Evolutionary conservation across 2,329 filamentous ascomycete species (phyloP).

Genomic region (Tolypocladium pustulatum): DNA sequence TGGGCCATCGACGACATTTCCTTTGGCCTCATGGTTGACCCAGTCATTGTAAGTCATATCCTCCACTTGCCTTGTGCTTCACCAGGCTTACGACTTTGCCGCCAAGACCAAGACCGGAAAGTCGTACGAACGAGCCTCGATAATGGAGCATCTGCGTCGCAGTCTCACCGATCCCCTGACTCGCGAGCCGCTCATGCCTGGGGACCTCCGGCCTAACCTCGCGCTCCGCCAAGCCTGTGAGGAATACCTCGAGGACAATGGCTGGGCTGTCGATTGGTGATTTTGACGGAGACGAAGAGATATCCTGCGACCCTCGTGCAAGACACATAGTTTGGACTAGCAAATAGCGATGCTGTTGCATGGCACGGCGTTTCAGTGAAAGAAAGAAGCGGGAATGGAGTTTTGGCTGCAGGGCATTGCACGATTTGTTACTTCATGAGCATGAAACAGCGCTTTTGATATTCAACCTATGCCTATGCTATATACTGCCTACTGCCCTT

Average conservation of each 20-base stretch:
- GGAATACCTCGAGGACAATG: constrained; percentile 77
- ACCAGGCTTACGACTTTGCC: background rate
- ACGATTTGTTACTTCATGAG: background rate
- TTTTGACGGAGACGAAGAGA: background rate
- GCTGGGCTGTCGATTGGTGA: constrained; percentile 87
- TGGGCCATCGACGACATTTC: constrained; percentile 69
- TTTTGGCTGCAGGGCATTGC: background rate
- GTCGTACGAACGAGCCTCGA: constrained; percentile 78
- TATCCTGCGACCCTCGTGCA: background rate
- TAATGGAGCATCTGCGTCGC: constrained; percentile 75
- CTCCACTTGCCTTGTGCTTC: background rate
- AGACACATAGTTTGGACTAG: background rate
- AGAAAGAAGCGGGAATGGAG: background rate
- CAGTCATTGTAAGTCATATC: constrained; percentile 38
- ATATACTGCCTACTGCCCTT: background rate
- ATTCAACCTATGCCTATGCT: background rate
- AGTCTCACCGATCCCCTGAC: constrained; percentile 74
- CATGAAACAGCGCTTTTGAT: background rate
- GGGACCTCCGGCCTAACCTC: constrained; percentile 72
- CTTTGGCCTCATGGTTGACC: constrained; percentile 65
- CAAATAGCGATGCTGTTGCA: background rate
- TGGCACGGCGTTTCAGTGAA: background rate
- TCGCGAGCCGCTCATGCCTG: constrained; percentile 55
- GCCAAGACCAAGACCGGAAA: constrained; percentile 69
- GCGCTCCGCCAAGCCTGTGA: constrained; percentile 72